Evolutionary conservation across 768 basidiomycete species (phyloP).

Genomic region (Clathrus columnatus): DNA sequence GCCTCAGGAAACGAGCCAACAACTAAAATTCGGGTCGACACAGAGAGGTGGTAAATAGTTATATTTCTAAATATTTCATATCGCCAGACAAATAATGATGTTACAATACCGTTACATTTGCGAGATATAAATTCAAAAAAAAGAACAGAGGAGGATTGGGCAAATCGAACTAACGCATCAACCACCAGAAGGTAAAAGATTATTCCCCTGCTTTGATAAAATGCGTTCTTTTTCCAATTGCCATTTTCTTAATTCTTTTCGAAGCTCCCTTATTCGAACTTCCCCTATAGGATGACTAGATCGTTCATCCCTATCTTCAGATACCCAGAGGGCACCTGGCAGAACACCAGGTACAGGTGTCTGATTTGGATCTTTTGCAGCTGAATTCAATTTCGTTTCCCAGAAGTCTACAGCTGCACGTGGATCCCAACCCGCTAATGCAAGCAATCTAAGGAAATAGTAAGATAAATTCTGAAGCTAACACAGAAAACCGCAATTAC

Average conservation of each 20-base stretch:
- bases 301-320: background rate
- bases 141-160: background rate
- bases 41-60: background rate
- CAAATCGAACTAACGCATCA: background rate
- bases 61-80: background rate
- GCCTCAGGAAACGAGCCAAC: background rate
- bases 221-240: conserved; percentile 30
- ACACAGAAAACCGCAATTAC: conserved; percentile 34
- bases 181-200: no score
- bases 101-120: background rate
- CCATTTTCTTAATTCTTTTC: conserved; percentile 67
- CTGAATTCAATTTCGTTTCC: conserved; percentile 36
- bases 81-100: background rate
- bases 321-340: conserved; percentile 12
- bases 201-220: background rate
- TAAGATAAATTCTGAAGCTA: background rate
- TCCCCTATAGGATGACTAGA: conserved; percentile 57
- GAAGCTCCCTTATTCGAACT: conserved; percentile 50
- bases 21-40: no score
- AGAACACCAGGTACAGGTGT: conserved; percentile 5
- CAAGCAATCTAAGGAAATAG: conserved; percentile 59
- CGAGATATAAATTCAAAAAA: background rate
- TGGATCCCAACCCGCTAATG: conserved; percentile 87
- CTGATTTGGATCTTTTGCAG: conserved; percentile 13
- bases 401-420: conserved; percentile 76